Evolutionary conservation across 805 yeast species (phyloP).

Genomic region (Saccharomycopsis selenospora): DNA sequence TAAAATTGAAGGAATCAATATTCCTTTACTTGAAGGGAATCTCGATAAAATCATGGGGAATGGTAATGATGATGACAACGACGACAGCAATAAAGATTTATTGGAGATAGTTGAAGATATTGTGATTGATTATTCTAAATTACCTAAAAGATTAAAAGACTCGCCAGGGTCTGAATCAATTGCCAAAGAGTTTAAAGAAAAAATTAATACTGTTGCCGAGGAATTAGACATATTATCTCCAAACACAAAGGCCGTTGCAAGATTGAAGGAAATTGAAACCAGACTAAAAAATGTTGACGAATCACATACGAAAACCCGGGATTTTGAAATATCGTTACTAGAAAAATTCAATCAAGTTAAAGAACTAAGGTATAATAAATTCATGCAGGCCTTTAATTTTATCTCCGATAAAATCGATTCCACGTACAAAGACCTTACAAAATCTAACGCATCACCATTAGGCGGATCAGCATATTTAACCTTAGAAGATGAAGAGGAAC

Average conservation of each 20-base stretch:
- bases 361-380: conserved; percentile 49
- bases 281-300: conserved; percentile 54
- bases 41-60: conserved; percentile 57
- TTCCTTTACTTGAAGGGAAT: conserved; percentile 59
- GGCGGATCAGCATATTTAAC: conserved; percentile 94
- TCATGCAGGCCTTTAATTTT: conserved; percentile 70
- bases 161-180: conserved; percentile 25
- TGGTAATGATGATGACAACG: conserved; percentile 36
- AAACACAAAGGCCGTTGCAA: conserved; percentile 72
- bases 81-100: no score
- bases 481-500: conserved; percentile 83
- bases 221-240: conserved; percentile 48
- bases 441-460: conserved; percentile 49
- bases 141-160: conserved; percentile 39
- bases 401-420: conserved; percentile 64
- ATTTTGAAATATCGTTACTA: conserved; percentile 46
- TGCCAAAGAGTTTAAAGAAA: conserved; percentile 31
- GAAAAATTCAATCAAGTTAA: conserved; percentile 55
- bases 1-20: conserved; percentile 57
- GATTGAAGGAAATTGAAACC: conserved; percentile 60
- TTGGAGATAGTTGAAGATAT: conserved; percentile 38
- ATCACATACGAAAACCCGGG: conserved; percentile 57
- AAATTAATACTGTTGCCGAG: conserved; percentile 32
- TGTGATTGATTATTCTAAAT: conserved; percentile 45
- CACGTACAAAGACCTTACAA: conserved; percentile 82